Conservation (phyloP, 2,329 filamentous ascomycete species). For the Fusarium sp. region DNA sequence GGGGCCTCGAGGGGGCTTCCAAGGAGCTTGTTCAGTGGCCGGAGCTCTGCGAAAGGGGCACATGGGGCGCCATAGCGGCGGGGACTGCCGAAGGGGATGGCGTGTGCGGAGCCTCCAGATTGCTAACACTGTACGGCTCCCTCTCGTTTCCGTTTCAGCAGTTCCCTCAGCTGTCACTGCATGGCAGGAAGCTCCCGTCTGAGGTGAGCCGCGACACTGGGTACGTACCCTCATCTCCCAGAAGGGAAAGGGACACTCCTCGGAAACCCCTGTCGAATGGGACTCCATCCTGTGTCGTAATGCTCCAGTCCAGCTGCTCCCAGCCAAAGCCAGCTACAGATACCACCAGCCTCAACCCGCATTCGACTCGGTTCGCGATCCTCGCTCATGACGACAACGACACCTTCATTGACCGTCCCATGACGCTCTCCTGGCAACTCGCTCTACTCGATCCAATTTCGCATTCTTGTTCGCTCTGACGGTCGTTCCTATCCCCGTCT, state of each 20-base stretch:
- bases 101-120: neutral
- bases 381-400: constrained; percentile 42
- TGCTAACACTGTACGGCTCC: constrained; percentile 37
- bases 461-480: constrained; percentile 38
- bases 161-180: constrained; percentile 2
- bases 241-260: constrained; percentile 21
- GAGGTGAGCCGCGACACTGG: neutral
- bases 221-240: constrained; percentile 11
- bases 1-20: neutral
- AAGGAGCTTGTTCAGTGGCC: neutral
- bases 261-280: constrained; percentile 27
- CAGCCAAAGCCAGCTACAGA: constrained; percentile 28
- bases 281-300: constrained; percentile 39
- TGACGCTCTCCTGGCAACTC: constrained; percentile 36
- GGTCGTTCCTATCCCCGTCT: constrained; percentile 42
- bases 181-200: constrained; percentile 11
- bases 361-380: constrained; percentile 38
- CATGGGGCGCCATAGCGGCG: neutral
- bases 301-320: constrained; percentile 13
- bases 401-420: constrained; percentile 39
- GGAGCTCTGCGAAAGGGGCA: neutral
- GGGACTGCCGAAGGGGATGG: neutral
- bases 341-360: constrained; percentile 36
- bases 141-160: constrained; percentile 12
- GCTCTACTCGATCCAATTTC: constrained; percentile 16